A percentile compares a stretch with the other conserved stretches of the same genome.
Evolutionary conservation across 1,284 basidiomycete species (phyloP).

Genomic region (Cronartium ribicola): DNA sequence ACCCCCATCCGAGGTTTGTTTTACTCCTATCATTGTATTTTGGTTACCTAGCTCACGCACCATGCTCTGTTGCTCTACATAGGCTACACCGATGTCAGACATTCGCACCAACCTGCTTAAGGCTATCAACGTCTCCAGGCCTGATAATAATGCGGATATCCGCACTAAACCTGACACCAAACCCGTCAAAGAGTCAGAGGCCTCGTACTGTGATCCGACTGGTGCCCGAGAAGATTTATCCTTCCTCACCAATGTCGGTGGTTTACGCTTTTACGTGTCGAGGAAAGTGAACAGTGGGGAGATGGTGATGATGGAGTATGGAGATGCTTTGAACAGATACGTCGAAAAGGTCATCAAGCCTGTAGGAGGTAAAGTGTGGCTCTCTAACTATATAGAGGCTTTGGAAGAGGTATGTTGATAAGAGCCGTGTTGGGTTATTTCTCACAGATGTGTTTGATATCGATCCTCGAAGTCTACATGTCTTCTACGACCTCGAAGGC

Average conservation of each 20-base stretch:
- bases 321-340: conserved; percentile 27
- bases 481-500: conserved; percentile 78
- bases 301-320: conserved; percentile 43
- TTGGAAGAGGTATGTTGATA: neutral
- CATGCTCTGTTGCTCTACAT: neutral
- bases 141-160: conserved; percentile 51
- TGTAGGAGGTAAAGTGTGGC: conserved; percentile 33
- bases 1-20: neutral
- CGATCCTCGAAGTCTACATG: conserved; percentile 65
- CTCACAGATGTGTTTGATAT: conserved; percentile 50
- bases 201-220: conserved; percentile 52
- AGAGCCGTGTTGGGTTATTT: too few relatives aligned
- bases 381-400: neutral
- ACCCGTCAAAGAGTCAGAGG: conserved; percentile 52
- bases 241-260: conserved; percentile 51
- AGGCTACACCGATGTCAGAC: conserved; percentile 50
- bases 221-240: conserved; percentile 51
- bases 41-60: neutral
- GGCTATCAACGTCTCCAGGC: conserved; percentile 52
- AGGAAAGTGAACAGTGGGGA: conserved; percentile 43
- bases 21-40: neutral
- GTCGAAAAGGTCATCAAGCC: conserved; percentile 25
- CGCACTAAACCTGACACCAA: conserved; percentile 49
- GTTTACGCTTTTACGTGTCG: conserved; percentile 52
- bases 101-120: conserved; percentile 51